Conservation (phyloP, 176 grass and related monocot genomes). For the Ananas comosus region DNA sequence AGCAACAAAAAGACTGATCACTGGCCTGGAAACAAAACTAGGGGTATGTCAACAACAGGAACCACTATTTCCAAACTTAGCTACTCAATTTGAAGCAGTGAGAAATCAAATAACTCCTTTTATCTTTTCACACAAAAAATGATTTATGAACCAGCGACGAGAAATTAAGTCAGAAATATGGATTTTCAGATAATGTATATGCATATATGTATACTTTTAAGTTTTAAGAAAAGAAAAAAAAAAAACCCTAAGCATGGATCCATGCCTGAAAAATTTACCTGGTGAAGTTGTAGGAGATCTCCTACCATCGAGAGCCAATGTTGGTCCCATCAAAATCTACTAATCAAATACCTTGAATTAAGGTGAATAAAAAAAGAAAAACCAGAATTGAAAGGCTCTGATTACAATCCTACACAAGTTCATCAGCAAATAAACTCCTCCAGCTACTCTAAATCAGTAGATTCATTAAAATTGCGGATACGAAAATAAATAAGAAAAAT, state of each 20-base stretch:
- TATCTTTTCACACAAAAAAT: no score
- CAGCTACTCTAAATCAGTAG: no score
- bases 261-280: neutral
- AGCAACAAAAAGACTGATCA: neutral
- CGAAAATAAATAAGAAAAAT: no score
- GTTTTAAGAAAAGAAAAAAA: no score
- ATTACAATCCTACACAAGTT: neutral
- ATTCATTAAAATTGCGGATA: no score
- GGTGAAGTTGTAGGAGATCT: constrained; percentile 5
- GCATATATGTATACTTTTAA: no score
- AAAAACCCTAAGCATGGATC: no score
- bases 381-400: neutral
- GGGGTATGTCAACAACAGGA: neutral
- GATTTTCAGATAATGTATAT: no score
- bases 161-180: no score
- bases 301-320: constrained; percentile 21
- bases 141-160: no score
- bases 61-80: neutral
- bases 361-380: neutral
- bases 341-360: constrained; percentile 5
- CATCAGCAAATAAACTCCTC: neutral
- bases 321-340: constrained; percentile 13
- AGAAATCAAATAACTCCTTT: no score
- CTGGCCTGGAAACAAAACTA: neutral
- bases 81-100: no score